A percentile compares a stretch with the other conserved stretches of the same genome.
phyloP scores from a whole-genome alignment of 2,329 filamentous ascomycete genomes.

The Monilinia fructigena region DNA sequence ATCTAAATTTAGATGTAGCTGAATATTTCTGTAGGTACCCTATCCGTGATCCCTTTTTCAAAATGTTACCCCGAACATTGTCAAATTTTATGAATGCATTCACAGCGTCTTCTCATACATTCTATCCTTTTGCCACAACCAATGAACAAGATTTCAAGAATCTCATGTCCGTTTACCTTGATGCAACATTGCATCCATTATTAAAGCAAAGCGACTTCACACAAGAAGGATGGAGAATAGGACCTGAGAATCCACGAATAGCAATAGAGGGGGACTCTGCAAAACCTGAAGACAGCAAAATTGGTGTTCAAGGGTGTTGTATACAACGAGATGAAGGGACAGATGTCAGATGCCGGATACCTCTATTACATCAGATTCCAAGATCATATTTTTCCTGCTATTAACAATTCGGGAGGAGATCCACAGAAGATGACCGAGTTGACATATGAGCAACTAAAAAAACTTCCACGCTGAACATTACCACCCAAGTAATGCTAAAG shows the following conservation, averaged over 20 bases:
- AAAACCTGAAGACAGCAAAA: constrained; percentile 58
- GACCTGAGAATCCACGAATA: constrained; percentile 76
- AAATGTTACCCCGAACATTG: constrained; percentile 97
- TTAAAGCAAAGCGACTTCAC: constrained; percentile 89
- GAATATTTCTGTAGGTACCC: constrained; percentile 65
- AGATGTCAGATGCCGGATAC: constrained; percentile 97
- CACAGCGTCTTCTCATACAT: constrained; percentile 93
- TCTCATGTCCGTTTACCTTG: constrained; percentile 92
- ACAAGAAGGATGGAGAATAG: constrained; percentile 95
- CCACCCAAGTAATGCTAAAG: constrained; percentile 94
- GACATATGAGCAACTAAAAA: constrained; percentile 83
- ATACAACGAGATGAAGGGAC: constrained; percentile 99
- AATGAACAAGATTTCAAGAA: constrained; percentile 95
- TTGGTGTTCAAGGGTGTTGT: constrained; percentile 96
- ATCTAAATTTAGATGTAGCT: constrained; percentile 32
- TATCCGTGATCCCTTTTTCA: constrained; percentile 99
- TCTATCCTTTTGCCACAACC: constrained; percentile 96
- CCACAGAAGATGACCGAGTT: constrained; percentile 94
- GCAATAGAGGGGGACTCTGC: constrained; percentile 45
- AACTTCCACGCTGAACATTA: constrained; percentile 91
- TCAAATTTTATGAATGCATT: constrained; percentile 99
- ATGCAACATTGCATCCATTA: constrained; percentile 86
- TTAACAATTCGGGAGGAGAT: constrained; percentile 96
- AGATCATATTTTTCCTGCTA: constrained; percentile 87
- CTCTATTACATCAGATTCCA: constrained; percentile 94